A percentile compares a stretch with the other conserved stretches of the same genome.
Evolutionary conservation across 2,329 filamentous ascomycete genomes (phyloP).

Genomic region (Herpomyces periplanetae): DNA sequence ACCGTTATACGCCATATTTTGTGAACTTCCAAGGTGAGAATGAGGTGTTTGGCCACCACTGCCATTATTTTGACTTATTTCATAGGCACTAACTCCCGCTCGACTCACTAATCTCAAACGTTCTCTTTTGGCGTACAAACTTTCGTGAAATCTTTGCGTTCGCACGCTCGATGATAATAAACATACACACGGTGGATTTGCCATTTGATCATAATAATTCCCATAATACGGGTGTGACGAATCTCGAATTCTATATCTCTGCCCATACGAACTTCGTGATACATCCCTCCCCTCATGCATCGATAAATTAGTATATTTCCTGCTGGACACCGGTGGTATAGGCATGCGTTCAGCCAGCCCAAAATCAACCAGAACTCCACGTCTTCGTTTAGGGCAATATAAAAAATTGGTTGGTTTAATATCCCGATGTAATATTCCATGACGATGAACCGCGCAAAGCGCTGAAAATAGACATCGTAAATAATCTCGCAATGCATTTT

Average conservation of each 20-base stretch:
- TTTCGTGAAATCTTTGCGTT: conserved; percentile 15
- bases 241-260: conserved; percentile 17
- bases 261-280: conserved; percentile 8
- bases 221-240: too few species aligned
- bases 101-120: too few species aligned
- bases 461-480: conserved; percentile 59
- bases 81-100: too few species aligned
- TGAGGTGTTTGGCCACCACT: conserved; percentile 5
- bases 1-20: too few species aligned
- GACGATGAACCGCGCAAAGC: conserved; percentile 38
- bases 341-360: conserved; percentile 88
- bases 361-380: conserved; percentile 88
- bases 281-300: too few species aligned
- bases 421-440: conserved; percentile 60
- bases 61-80: conserved; percentile 9
- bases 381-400: conserved; percentile 38
- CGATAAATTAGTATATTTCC: too few species aligned
- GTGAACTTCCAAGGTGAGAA: conserved; percentile 7
- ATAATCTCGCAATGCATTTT: conserved; percentile 75
- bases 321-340: too few species aligned
- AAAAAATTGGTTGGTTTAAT: conserved; percentile 95
- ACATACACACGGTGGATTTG: conserved; percentile 46
- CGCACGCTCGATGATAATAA: conserved; percentile 21
- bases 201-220: conserved; percentile 24
- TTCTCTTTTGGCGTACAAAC: conserved; percentile 17